A percentile compares a stretch with the other conserved stretches of the same genome.
These are phyloP conservation scores for Balamuthia mandrillaris DNA, from an alignment of 208 protist species.

Conservation along the genomic window DNA sequence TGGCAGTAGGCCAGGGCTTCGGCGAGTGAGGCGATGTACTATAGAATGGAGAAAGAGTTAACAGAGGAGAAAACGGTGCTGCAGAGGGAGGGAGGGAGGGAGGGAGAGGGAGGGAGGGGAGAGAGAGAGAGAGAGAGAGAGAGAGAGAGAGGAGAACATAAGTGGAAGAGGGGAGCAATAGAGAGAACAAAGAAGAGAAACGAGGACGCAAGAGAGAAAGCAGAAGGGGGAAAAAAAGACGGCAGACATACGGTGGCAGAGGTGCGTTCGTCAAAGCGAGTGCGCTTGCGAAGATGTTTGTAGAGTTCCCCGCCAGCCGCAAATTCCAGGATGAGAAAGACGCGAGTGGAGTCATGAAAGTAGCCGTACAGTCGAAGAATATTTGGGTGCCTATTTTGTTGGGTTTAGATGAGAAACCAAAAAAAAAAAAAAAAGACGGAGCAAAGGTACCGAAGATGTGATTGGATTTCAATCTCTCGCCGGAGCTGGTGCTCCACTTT, in stretches of 20 bases:
- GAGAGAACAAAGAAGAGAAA: neutral
- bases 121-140: neutral
- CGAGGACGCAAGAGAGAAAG: neutral
- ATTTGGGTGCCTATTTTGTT: conserved; percentile 83
- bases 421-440: neutral
- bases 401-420: neutral
- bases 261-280: conserved; percentile 77
- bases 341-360: conserved; percentile 93
- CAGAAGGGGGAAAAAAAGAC: neutral
- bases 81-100: neutral
- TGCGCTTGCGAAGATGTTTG: conserved; percentile 87
- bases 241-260: conserved; percentile 71
- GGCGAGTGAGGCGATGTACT: conserved; percentile 57
- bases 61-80: neutral
- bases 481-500: conserved; percentile 93
- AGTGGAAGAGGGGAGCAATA: neutral
- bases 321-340: conserved; percentile 98
- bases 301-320: conserved; percentile 96
- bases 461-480: conserved; percentile 98
- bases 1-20: conserved; percentile 89
- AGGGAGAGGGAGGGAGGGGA: neutral
- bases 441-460: conserved; percentile 80
- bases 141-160: neutral
- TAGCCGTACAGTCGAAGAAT: conserved; percentile 95
- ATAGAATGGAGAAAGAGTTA: neutral